phyloP scores from a whole-genome alignment of 2,329 filamentous ascomycete genomes.

The Diaporthe sp. region DNA sequence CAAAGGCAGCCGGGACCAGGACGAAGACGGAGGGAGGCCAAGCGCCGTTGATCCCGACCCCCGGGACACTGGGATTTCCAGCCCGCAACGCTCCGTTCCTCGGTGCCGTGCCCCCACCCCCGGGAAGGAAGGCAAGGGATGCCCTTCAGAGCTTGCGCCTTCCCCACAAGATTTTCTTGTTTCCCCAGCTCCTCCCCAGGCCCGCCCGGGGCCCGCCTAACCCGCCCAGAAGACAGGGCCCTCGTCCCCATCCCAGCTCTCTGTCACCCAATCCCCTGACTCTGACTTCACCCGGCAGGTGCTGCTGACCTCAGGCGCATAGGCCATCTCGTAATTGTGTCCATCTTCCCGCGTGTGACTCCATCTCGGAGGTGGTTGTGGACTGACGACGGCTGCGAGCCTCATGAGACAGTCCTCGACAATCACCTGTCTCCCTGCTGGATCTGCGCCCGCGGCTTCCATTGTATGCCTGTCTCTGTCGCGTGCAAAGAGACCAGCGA shows the following conservation, averaged over 20 bases:
- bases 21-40: background rate
- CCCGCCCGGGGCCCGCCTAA: conserved; percentile 2
- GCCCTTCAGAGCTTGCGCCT: background rate
- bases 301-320: conserved; percentile 26
- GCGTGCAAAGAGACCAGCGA: background rate
- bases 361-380: conserved; percentile 8
- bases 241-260: background rate
- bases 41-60: background rate
- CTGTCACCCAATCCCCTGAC: background rate
- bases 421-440: conserved; percentile 4
- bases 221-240: background rate
- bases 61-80: background rate
- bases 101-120: conserved; percentile 5
- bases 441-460: background rate
- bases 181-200: conserved; percentile 21
- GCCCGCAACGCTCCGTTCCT: conserved; percentile 13
- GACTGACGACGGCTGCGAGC: conserved; percentile 14
- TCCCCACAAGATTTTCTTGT: conserved; percentile 21
- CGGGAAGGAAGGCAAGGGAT: background rate
- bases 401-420: conserved; percentile 16
- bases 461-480: background rate
- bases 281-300: conserved; percentile 17
- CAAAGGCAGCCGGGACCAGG: background rate
- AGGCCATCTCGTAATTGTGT: conserved; percentile 8
- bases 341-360: conserved; percentile 18